Evolutionary conservation across 1,284 basidiomycete genomes (phyloP).

Genomic region (Exobasidium rhododendri): DNA sequence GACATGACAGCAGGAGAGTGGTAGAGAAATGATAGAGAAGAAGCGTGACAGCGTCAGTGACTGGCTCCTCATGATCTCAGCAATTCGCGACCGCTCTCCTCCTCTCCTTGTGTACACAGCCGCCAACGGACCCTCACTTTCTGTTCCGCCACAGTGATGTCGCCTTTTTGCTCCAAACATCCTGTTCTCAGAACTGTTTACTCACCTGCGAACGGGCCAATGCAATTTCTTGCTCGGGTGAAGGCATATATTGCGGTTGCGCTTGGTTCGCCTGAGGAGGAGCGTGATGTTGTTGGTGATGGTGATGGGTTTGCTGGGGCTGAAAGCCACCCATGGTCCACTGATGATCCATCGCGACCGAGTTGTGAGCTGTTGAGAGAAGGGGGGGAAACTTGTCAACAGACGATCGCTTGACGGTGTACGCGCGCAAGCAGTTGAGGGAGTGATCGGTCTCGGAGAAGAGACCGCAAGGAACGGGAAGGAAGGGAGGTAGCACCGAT

Average conservation of each 20-base stretch:
- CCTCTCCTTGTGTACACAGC: too few species aligned
- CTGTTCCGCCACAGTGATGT: too few species aligned
- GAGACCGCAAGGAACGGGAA: neutral
- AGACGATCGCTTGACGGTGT: neutral
- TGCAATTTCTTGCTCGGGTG: constrained; percentile 9
- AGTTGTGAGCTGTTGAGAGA: neutral
- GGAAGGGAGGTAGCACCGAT: neutral
- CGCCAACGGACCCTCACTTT: too few species aligned
- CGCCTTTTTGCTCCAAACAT: neutral
- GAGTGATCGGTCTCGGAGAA: neutral
- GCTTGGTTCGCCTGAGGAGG: neutral
- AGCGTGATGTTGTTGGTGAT: constrained; percentile 10
- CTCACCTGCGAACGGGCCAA: constrained; percentile 8
- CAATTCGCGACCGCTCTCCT: too few species aligned
- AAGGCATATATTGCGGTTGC: constrained; percentile 3
- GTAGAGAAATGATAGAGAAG: neutral
- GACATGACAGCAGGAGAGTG: neutral
- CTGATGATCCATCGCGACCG: constrained; percentile 8
- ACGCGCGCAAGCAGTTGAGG: neutral
- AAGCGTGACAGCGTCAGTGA: neutral
- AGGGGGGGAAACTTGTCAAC: neutral
- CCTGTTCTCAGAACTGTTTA: neutral
- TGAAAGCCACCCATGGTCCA: constrained; percentile 15
- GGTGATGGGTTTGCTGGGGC: constrained; percentile 1
- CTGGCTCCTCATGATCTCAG: neutral